Evolutionary conservation across 148 eudicot genomes (phyloP).

Genomic region (Vaccinium myrtillus): DNA sequence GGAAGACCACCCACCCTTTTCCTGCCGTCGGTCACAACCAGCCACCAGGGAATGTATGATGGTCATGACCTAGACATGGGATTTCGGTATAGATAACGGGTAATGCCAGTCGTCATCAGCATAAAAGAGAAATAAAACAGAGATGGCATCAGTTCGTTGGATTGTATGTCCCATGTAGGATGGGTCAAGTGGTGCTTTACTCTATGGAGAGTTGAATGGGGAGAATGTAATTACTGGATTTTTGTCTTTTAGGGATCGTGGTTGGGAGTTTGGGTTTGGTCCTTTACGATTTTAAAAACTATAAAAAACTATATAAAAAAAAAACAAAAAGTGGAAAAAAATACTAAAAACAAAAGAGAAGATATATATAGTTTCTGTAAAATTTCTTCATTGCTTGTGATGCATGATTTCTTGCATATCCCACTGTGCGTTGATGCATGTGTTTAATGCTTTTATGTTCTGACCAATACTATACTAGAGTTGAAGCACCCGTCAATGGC

Average conservation of each 20-base stretch:
- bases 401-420: neutral
- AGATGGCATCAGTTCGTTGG: too few species aligned
- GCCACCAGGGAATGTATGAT: neutral
- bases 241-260: too few species aligned
- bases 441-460: neutral
- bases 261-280: too few species aligned
- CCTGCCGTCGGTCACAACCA: constrained; percentile 37
- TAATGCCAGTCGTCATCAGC: too few species aligned
- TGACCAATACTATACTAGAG: neutral
- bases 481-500: neutral
- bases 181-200: too few species aligned
- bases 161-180: too few species aligned
- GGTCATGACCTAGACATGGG: too few species aligned
- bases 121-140: too few species aligned
- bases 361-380: neutral
- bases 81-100: too few species aligned
- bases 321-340: neutral
- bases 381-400: neutral
- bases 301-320: too few species aligned
- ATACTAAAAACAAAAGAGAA: neutral
- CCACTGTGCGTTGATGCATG: neutral
- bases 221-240: too few species aligned
- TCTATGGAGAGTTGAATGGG: too few species aligned
- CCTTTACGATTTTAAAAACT: neutral
- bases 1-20: constrained; percentile 54